Conservation (phyloP, 2,329 filamentous ascomycete genomes). For the Aspergillus clavatus region DNA sequence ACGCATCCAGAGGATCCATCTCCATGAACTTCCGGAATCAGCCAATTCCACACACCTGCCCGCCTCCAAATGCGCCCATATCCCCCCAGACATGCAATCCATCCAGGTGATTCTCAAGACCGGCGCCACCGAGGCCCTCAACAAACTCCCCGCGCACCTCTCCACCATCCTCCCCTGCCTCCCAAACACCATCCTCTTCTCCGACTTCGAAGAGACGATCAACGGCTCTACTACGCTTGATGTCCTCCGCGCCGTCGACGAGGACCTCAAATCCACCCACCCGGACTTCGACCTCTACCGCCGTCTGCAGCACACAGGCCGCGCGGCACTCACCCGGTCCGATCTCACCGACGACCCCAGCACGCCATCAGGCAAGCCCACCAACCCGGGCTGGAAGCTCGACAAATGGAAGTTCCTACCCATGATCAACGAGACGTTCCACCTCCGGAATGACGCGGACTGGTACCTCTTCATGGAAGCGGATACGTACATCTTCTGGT, state of each 20-base stretch:
- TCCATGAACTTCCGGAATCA: too few relatives aligned
- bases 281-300: constrained; percentile 50
- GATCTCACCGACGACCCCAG: constrained; percentile 29
- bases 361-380: constrained; percentile 32
- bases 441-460: constrained; percentile 42
- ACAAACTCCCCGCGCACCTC: constrained; percentile 53
- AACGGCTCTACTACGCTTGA: constrained; percentile 48
- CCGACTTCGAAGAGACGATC: constrained; percentile 52
- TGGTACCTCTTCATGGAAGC: constrained; percentile 57
- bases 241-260: constrained; percentile 44
- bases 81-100: too few relatives aligned
- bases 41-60: too few relatives aligned
- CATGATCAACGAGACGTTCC: constrained; percentile 46
- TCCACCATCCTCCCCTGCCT: constrained; percentile 52
- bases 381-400: constrained; percentile 47
- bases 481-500: constrained; percentile 53
- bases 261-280: constrained; percentile 30
- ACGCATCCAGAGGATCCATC: too few relatives aligned
- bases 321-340: constrained; percentile 31
- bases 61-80: too few relatives aligned
- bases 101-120: constrained; percentile 57
- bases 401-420: constrained; percentile 57
- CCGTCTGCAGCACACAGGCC: constrained; percentile 39
- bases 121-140: constrained; percentile 52
- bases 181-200: constrained; percentile 54